These are phyloP conservation scores for Ophiostoma sp. DNA, from an alignment of 2,329 filamentous ascomycete genomes.

Conservation along the genomic window DNA sequence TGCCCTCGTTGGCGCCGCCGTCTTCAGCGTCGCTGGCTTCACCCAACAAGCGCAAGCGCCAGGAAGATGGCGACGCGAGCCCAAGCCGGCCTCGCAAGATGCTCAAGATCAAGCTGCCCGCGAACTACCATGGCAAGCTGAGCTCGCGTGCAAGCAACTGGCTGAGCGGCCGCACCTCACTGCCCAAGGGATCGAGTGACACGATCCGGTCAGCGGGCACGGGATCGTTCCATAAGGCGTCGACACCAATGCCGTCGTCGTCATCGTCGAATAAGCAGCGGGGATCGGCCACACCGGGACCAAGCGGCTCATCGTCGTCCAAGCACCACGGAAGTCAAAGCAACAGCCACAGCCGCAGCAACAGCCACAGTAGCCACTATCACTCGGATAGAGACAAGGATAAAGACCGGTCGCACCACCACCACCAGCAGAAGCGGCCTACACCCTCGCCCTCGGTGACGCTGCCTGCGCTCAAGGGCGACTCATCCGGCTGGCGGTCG, in stretches of 20 bases:
- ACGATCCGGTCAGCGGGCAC: slow-evolving; percentile 21
- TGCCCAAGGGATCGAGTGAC: not conserved
- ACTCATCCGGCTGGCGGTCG: slow-evolving; percentile 6
- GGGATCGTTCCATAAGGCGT: slow-evolving; percentile 8
- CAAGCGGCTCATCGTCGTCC: not conserved
- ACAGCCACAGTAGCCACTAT: not conserved
- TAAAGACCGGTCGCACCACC: not conserved
- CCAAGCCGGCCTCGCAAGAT: slow-evolving; percentile 31
- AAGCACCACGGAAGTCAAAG: not conserved
- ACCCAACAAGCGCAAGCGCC: slow-evolving; percentile 21
- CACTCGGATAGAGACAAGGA: not conserved
- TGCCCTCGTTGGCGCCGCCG: slow-evolving; percentile 7
- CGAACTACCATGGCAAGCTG: slow-evolving; percentile 23
- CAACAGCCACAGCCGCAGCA: not conserved
- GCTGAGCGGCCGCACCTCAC: slow-evolving; percentile 22
- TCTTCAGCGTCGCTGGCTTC: not conserved
- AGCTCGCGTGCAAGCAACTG: slow-evolving; percentile 24
- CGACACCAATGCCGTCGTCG: not conserved
- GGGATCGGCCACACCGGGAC: slow-evolving; percentile 11
- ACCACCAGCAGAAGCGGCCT: slow-evolving; percentile 1
- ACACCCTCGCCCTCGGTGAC: slow-evolving; percentile 1
- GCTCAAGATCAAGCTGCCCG: slow-evolving; percentile 25
- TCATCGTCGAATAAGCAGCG: slow-evolving; percentile 13
- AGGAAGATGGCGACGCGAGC: slow-evolving; percentile 3
- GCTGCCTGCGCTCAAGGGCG: slow-evolving; percentile 14